Base-by-base conservation (phyloP, 139 green algal genomes). In the Pseudopediastrum boryanum region DNA sequence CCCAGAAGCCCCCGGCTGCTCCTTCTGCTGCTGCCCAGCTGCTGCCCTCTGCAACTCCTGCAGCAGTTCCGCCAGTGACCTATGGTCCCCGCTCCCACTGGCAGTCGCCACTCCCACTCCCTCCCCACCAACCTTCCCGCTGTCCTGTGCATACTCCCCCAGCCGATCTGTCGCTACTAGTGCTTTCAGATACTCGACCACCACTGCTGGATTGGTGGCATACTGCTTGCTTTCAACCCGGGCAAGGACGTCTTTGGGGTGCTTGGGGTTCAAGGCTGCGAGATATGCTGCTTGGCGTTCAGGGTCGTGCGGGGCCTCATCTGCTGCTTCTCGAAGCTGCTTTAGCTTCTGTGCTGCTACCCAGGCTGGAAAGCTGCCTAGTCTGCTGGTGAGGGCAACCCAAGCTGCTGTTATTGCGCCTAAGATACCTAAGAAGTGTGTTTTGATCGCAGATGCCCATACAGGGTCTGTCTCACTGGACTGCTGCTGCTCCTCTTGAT, bases 161-260 rank as follows among this genome's bases (percentile, higher is more conserved):
- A 97, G 75, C 41, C 84, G 83, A 44, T 89, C 90, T 27, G 86
- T 94, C 10, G 78, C 56, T 13, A 96, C 90, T 27, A 98, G 84
- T 7, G 95, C 95, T 12, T 90, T 84, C 2, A 98, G 65, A 85
- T 98, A 98, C 87, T 98, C 95, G 1, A 87, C 86, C 31, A 93
- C 85, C 39, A 95, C 91, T 7, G 77, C 87, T 1, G 86, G 75
- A 72, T 85, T 95, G 41, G 82, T 71, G 0, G 82, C 83, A 41
- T 85, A 87, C 16, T 70, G 61, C 38, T 81, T 83, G 0, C 65
- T 65, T 36, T 88, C 80, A 21, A 86, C 80, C 1, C 77, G 76
- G 23, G 36, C 25, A 0, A 86, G 44, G 2, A 81, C 84, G 1
- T 84, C 80, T 10, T 31, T 27, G 13, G 77, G 75, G 27, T 81